Evolutionary conservation across 1,284 basidiomycete genomes (phyloP), one percentile per base, ranked within the genome.

Genomic region (Violaceomyces palustris): DNA sequence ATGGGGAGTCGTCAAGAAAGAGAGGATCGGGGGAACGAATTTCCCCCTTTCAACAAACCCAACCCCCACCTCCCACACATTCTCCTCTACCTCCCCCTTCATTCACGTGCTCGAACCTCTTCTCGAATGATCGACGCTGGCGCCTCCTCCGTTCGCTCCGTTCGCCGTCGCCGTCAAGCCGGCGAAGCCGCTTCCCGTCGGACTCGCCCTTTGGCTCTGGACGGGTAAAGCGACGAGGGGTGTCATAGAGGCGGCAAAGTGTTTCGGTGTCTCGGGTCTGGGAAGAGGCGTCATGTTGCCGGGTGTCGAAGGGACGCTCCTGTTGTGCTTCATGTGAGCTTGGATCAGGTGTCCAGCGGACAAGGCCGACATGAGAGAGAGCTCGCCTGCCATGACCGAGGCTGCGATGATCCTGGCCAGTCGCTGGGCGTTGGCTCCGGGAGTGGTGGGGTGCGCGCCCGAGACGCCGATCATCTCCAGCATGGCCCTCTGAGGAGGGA

Each of bases 281-380:
- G 59, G 54, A 37, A 54, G 19, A 14, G 70, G 70, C 26, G 65
- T 69, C 49, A 62, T 51, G 15, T 61, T 64, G 5, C 70, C 69
- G 2, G 70, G 69, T 22, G 70, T 71, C 3, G 50, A 47, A 2
- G 70, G 69, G n/a, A 59, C 67, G 12, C 58, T 63, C 22, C 70
- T 64, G 44, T 73, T 73, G 49, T 73, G 70, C 51, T 61, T 55
- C 70, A 73, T 73, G 52, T 73, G 70, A 24, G 69, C 69, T 45
- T 67, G 57, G 53, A 73, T 73, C 39, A 73, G 47, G 38, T 73
- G 70, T 11, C 70, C 70, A 0, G 70, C 70, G 32, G 61, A 56
- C 22, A 73, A 45, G 14, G 70, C 70, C 17, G 58, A 61, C 69
- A 73, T 72, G 9, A 73, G 50, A 30, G 61, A 65, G 30, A 73